Conservation (phyloP, 2,329 filamentous ascomycete species). For the Fusarium verrucosum region DNA sequence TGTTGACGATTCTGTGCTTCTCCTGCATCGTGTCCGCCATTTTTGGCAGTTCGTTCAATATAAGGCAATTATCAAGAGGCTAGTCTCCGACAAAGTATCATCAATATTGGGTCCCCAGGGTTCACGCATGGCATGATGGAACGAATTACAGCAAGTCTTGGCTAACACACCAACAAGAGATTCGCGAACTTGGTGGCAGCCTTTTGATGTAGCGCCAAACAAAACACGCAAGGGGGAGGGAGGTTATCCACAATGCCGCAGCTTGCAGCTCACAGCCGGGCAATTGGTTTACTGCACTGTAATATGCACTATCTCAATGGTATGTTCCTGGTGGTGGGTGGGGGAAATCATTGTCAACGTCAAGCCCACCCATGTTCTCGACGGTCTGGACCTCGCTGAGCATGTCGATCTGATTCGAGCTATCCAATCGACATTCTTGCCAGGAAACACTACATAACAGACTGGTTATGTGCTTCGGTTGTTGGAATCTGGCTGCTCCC, state of each 20-base stretch:
- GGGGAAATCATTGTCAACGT: constrained; percentile 20
- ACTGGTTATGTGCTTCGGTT: constrained; percentile 12
- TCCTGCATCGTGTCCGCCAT: background rate
- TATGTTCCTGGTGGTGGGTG: constrained; percentile 30
- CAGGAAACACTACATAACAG: constrained; percentile 26
- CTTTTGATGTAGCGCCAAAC: constrained; percentile 22
- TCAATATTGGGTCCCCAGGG: background rate
- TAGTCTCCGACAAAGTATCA: background rate
- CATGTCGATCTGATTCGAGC: constrained; percentile 35
- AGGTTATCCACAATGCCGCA: constrained; percentile 17
- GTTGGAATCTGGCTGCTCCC: constrained; percentile 5
- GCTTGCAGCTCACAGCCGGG: constrained; percentile 20
- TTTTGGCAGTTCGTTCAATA: background rate
- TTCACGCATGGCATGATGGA: background rate
- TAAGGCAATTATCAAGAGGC: background rate
- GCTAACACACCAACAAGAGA: constrained; percentile 32
- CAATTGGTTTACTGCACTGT: constrained; percentile 9
- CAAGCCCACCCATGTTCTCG: constrained; percentile 27
- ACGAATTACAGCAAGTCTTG: constrained; percentile 1
- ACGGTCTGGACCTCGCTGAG: constrained; percentile 41
- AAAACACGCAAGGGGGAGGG: constrained; percentile 16
- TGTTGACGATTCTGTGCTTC: background rate
- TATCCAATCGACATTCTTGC: constrained; percentile 27
- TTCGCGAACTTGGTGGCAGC: constrained; percentile 39
- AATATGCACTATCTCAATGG: constrained; percentile 16